A percentile compares a stretch with the other conserved stretches of the same genome.
phyloP scores from a whole-genome alignment of 2,329 filamentous ascomycete genomes.

The Colletotrichum coccodes region DNA sequence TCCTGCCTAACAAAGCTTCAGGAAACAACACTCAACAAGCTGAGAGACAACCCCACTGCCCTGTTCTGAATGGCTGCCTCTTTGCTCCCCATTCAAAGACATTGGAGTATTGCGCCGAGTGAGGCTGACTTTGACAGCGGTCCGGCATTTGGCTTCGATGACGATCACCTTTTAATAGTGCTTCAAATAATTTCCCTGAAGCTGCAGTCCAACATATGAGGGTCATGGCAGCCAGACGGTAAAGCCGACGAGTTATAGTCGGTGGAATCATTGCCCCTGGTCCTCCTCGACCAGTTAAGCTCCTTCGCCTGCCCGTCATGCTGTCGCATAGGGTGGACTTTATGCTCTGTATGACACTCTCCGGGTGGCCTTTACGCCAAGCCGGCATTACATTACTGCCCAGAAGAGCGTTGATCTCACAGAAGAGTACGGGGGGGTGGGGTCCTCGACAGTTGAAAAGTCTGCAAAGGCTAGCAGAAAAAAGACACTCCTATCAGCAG shows the following conservation, averaged over 20 bases:
- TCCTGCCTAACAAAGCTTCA: background rate
- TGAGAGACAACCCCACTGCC: background rate
- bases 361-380: background rate
- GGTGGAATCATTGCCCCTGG: background rate
- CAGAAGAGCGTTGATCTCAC: background rate
- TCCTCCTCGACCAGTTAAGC: background rate
- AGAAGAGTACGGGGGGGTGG: background rate
- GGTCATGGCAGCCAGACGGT: background rate
- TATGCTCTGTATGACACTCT: background rate
- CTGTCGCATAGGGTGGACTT: too few relatives aligned
- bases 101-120: slow-evolving; percentile 25
- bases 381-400: background rate
- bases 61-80: background rate
- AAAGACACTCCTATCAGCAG: too few relatives aligned
- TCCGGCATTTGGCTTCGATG: background rate
- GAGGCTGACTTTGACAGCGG: slow-evolving; percentile 20
- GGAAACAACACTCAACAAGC: background rate
- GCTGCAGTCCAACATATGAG: background rate
- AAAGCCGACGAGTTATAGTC: background rate
- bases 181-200: background rate
- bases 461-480: too few relatives aligned
- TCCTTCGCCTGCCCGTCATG: background rate
- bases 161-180: slow-evolving; percentile 15
- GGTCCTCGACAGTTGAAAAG: too few relatives aligned
- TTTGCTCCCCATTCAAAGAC: background rate